Base-by-base conservation (phyloP, 441 rosid genomes). In the Hypseocharis bilobata region DNA sequence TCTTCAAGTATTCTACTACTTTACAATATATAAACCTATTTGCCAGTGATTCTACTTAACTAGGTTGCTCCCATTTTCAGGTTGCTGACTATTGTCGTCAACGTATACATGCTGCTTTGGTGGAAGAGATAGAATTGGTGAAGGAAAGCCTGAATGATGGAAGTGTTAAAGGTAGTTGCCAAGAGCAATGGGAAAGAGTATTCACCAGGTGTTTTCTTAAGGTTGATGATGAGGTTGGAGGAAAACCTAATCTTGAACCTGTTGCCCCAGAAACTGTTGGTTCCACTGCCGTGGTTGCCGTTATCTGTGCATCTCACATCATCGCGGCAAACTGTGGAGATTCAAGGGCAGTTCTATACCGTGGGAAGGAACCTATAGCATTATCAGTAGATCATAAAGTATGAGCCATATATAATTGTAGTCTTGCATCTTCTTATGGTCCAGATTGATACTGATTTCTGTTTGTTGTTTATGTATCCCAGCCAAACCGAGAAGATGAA, bases 401-500 rank as follows among this genome's bases (percentile, higher is more conserved):
- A 81, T 69, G 83, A 73, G 63, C 54, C 36, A 19, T 16, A 61
- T 16, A 61, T 30, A 54, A 55, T 64, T 60, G 20, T 22, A 32
- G 3, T 69, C 11, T 22, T 72, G 60, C 56, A 59, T 51, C 28
- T 70, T 55, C 3, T 27, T 7, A 32, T 16, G 13, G 28, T 60
- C 44, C 0, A 3, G 8, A 51, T 51, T 20, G 23, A 20, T 51
- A 8, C 20, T 19, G 3, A 8, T 20, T 51, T 51, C 63, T 63
- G 51, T 36, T 28, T 59, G 29, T 63, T 67, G 32, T 68, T 47
- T 68, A 54, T 69, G 4, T 67, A 29, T 77, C 72, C 65, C 77
- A 88, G 97, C 97, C 97, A 60, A 84, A 91, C 70, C 83, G 94
- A 69, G 94, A 88, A 70, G 97, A 91, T 76, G 97, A 88, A 70